Evolutionary conservation across 306 rosid genomes (phyloP), one percentile per base, ranked within the genome.

Genomic region (Cucumis sativus): DNA sequence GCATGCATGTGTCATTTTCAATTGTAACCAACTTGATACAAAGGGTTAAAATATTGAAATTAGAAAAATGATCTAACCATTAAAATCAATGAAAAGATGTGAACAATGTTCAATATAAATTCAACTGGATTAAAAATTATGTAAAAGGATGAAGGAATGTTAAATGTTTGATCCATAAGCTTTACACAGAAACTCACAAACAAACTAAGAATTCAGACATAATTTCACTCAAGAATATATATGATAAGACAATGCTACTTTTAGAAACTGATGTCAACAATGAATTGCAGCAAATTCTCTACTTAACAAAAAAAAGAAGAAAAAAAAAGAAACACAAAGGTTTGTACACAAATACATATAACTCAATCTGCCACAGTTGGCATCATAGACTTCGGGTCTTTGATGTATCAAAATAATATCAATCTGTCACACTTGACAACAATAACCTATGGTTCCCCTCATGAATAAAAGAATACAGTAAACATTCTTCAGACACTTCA

Each of bases 401-500:
- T 47, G 41, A 20, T 43, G 37, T 21, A 43, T n/a, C 49, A 14
- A 47, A 47, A 71, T 12, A 71, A 25, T 30, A 17, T 49, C 23
- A 72, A 28, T 52, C 39, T 72, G 43, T 51, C 43, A 72, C 21
- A 72, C 62, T 68, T 55, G 20, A 13, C 33, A 77, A 23, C 78
- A 81, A 77, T 45, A 39, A 73, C 17, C 62, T 69, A 51, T 40
- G 43, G 64, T 69, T 77, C 73, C 84, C 62, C 78, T 81, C 64
- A 56, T 60, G 79, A 82, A 91, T 84, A 76, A 85, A 77, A 62
- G 79, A 86, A 84, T 71, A 75, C n/a, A 86, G 83, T 71, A 75
- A 16, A 67, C 54, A 78, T 78, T 65, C 79, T 47, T 30, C 80
- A 76, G 49, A 57, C 84, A 79, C 80, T 83, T 71, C 56, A 82